Evolutionary conservation across 768 basidiomycete species (phyloP).

Genomic region (Melanogaster broomeanus): DNA sequence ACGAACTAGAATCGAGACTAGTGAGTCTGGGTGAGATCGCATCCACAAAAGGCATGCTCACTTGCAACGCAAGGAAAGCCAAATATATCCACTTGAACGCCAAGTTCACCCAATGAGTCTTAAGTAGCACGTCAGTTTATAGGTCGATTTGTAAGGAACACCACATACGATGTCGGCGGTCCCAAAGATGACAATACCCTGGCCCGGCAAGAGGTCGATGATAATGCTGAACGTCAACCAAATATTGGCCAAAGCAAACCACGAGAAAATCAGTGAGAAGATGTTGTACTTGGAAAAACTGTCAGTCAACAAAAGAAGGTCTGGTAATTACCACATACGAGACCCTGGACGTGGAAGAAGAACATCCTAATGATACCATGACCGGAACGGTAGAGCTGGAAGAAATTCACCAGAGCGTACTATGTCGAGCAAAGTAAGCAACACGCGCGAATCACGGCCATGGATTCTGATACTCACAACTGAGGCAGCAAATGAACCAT

Average conservation of each 20-base stretch:
- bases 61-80: conserved; percentile 78
- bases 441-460: not conserved
- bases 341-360: conserved; percentile 91
- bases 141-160: conserved; percentile 5
- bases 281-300: conserved; percentile 69
- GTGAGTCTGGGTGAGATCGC: not conserved
- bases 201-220: conserved; percentile 77
- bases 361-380: conserved; percentile 93
- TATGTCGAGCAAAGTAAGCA: conserved; percentile 29
- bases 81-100: conserved; percentile 87
- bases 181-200: conserved; percentile 64
- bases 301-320: not conserved
- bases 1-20: conserved; percentile 47
- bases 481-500: conserved; percentile 93
- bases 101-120: conserved; percentile 91
- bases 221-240: conserved; percentile 98
- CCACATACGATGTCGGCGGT: conserved; percentile 61
- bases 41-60: conserved; percentile 22
- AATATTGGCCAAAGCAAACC: conserved; percentile 91
- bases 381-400: conserved; percentile 80
- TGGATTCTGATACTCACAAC: conserved; percentile 53
- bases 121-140: not conserved
- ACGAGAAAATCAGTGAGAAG: conserved; percentile 83
- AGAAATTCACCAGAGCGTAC: conserved; percentile 95
- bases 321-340: conserved; percentile 53